Conservation (phyloP, 495 filamentous ascomycete species). For the Trypethelium eluteriae region DNA sequence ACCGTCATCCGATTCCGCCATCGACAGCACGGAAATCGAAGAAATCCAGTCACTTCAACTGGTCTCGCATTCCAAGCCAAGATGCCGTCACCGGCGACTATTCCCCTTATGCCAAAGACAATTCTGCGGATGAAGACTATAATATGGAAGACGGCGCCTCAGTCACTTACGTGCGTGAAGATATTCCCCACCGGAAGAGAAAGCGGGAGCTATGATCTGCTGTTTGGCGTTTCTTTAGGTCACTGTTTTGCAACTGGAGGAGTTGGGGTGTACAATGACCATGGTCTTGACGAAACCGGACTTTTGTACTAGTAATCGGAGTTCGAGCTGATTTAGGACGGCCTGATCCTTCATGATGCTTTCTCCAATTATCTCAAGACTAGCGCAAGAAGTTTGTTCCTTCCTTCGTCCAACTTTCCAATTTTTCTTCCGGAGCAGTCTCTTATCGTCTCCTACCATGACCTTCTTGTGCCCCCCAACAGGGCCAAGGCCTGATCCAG, state of each 20-base stretch:
- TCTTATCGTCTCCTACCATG: too few relatives aligned
- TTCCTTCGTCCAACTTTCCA: too few relatives aligned
- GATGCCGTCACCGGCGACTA: neutral
- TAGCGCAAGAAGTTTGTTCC: too few relatives aligned
- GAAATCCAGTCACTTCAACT: neutral
- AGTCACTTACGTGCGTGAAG: neutral
- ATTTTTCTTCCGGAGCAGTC: too few relatives aligned
- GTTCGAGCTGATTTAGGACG: too few relatives aligned
- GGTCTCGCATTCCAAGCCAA: neutral
- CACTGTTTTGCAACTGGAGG: neutral
- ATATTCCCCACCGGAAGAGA: neutral
- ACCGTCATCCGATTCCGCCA: neutral
- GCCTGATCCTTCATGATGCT: too few relatives aligned
- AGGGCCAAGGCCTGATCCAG: too few relatives aligned
- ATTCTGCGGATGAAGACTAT: neutral
- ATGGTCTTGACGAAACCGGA: too few relatives aligned
- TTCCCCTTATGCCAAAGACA: neutral
- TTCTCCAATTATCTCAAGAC: too few relatives aligned
- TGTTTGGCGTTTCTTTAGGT: neutral
- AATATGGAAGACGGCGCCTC: neutral
- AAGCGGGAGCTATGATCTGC: neutral
- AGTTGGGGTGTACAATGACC: neutral
- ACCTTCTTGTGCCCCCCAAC: too few relatives aligned
- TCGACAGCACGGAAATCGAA: neutral
- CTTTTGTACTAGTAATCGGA: too few relatives aligned